Evolutionary conservation across 257 asterid species (phyloP).

Genomic region (Thymus quinquecostatus): DNA sequence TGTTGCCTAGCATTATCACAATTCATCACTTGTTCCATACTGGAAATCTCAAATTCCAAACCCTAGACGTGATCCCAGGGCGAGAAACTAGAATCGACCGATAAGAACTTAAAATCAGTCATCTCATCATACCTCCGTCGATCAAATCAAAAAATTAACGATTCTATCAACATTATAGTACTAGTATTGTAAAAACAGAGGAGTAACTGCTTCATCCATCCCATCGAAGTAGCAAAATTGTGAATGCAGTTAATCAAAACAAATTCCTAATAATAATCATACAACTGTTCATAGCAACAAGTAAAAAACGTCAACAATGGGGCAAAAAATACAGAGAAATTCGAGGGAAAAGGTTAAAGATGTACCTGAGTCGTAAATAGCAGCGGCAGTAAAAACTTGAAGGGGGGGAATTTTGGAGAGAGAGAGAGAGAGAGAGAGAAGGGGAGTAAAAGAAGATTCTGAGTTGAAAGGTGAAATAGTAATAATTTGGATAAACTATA

Average conservation of each 20-base stretch:
- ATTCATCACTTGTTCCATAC: neutral
- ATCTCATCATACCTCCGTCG: neutral
- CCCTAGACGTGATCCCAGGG: neutral
- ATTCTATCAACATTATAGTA: neutral
- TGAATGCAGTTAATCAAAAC: neutral
- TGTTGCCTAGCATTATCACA: neutral
- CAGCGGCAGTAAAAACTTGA: neutral
- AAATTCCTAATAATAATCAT: neutral
- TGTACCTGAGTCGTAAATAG: neutral
- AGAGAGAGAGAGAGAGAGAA: neutral
- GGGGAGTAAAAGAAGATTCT: neutral
- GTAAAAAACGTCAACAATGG: neutral
- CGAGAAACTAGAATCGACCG: neutral
- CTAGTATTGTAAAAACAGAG: neutral
- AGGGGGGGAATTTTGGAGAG: neutral
- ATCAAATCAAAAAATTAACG: no score
- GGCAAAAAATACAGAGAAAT: neutral
- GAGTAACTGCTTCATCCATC: neutral
- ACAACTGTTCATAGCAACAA: neutral
- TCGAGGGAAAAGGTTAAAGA: neutral
- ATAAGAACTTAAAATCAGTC: neutral
- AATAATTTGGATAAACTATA: neutral
- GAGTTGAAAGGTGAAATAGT: neutral
- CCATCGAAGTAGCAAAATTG: neutral
- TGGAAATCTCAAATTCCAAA: neutral